A percentile compares a stretch with the other conserved stretches of the same genome.
phyloP scores from a whole-genome alignment of 1,284 basidiomycete species.

The Leccinum angustisporum region DNA sequence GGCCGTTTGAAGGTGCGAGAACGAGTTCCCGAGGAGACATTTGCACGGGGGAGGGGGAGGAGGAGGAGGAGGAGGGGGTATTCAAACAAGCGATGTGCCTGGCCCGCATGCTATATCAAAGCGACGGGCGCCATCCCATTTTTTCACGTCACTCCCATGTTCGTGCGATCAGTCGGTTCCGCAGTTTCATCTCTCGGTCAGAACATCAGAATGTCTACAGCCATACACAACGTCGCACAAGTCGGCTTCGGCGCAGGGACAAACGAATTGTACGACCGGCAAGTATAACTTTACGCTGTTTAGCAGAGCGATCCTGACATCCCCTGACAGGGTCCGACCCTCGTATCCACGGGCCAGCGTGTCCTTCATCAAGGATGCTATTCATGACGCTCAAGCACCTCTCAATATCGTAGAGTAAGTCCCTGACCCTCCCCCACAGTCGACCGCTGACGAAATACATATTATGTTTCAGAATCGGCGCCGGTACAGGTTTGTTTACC shows the following conservation, averaged over 20 bases:
- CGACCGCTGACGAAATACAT: background rate
- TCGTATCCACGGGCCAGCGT: constrained; percentile 65
- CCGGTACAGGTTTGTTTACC: constrained; percentile 81
- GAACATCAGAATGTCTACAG: constrained; percentile 21
- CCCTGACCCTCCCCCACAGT: background rate
- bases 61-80: constrained; percentile 1
- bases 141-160: background rate
- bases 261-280: constrained; percentile 77
- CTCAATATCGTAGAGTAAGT: constrained; percentile 71
- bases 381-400: constrained; percentile 31
- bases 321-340: constrained; percentile 52
- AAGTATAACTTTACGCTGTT: background rate
- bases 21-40: constrained; percentile 27
- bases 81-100: background rate
- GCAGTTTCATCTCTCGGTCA: background rate
- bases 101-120: constrained; percentile 7
- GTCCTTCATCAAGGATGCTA: constrained; percentile 50
- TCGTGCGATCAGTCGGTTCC: background rate
- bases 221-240: constrained; percentile 58
- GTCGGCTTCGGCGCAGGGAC: constrained; percentile 68
- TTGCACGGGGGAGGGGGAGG: background rate
- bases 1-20: constrained; percentile 15
- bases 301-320: background rate
- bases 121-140: background rate
- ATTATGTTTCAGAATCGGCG: constrained; percentile 50